Evolutionary conservation across 345 rosid species (phyloP).

Genomic region (Eucalyptus curtisii): DNA sequence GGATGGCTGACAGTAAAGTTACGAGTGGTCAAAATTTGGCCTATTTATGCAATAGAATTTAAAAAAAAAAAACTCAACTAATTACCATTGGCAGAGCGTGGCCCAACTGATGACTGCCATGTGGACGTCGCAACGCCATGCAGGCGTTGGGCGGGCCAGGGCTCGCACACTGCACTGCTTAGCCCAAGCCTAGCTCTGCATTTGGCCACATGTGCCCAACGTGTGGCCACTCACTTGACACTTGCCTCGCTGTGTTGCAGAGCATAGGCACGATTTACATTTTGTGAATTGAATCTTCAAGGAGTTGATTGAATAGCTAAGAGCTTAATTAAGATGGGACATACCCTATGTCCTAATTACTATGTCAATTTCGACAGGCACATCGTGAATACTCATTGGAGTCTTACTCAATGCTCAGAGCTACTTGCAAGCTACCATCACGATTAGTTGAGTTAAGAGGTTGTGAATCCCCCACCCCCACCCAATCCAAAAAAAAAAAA

Average conservation of each 20-base stretch:
- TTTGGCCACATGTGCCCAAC: background rate
- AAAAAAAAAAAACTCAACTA: background rate
- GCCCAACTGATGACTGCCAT: background rate
- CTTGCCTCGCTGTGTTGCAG: background rate
- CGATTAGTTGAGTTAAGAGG: too few species aligned
- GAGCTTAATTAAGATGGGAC: background rate
- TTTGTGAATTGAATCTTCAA: background rate
- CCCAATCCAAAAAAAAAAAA: too few species aligned
- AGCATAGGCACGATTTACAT: background rate
- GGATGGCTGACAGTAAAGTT: background rate
- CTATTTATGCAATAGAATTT: background rate
- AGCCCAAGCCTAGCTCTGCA: background rate
- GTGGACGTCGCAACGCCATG: background rate
- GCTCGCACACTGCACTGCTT: too few species aligned
- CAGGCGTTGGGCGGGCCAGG: background rate
- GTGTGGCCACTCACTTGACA: background rate
- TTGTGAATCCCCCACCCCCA: too few species aligned
- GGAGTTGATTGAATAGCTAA: background rate
- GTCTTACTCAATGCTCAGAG: too few species aligned
- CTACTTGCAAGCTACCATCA: too few species aligned
- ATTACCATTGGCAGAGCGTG: background rate
- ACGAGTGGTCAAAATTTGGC: background rate
- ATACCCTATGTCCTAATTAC: background rate
- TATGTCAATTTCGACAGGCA: background rate
- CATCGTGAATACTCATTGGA: too few species aligned